These are phyloP conservation scores for Persicaria maculosa DNA, from an alignment of 148 eudicot genomes.

Conservation along the genomic window DNA sequence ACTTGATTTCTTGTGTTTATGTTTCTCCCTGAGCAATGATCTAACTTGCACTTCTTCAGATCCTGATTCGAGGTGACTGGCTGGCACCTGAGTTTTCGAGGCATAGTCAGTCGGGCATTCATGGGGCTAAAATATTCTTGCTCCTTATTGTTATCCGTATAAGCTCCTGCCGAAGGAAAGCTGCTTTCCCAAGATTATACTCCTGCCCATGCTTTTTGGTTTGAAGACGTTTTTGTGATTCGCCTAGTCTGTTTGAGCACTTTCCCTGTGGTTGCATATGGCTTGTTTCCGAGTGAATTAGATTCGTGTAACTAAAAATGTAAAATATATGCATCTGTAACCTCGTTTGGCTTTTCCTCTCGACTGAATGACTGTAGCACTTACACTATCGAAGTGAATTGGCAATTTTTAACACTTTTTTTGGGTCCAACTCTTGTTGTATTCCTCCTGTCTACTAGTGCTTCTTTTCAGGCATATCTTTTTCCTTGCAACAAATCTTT, in stretches of 20 bases:
- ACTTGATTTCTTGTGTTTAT: neutral
- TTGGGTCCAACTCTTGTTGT: neutral
- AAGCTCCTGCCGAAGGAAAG: neutral
- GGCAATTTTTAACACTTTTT: neutral
- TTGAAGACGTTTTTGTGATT: neutral
- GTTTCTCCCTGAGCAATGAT: neutral
- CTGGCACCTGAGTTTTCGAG: slow-evolving; percentile 5
- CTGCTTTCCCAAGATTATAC: neutral
- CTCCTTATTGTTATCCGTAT: slow-evolving; percentile 7
- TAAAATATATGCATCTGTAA: neutral
- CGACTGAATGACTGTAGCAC: neutral
- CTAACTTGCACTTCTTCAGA: slow-evolving; percentile 4
- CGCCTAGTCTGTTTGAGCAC: neutral
- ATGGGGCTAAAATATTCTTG: neutral
- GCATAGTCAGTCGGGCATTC: neutral
- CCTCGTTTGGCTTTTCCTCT: neutral
- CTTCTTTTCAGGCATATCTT: too few relatives aligned
- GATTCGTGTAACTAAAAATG: slow-evolving; percentile 1
- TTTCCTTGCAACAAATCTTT: too few relatives aligned
- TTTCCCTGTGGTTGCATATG: neutral
- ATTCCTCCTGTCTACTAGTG: neutral
- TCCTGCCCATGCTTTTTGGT: neutral
- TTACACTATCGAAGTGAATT: neutral
- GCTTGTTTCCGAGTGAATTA: neutral
- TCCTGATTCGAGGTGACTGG: slow-evolving; percentile 8